Percentiles rank a stretch among this genome's conserved stretches.
These are phyloP conservation scores for Aspergillus candidus DNA, from an alignment of 2,329 filamentous ascomycete genomes.

Conservation along the genomic window DNA sequence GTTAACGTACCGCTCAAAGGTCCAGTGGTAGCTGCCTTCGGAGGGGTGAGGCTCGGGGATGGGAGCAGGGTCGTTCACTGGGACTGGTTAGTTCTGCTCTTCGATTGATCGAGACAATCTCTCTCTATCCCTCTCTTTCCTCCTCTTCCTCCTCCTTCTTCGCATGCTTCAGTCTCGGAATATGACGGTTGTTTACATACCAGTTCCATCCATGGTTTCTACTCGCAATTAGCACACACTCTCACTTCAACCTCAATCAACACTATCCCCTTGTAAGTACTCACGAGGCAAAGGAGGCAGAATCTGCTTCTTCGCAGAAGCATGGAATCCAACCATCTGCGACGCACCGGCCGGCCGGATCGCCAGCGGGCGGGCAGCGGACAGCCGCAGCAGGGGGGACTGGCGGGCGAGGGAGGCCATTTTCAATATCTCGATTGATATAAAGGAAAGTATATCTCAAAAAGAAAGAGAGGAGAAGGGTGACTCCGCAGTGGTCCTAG, in stretches of 20 bases:
- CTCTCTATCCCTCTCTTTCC: neutral
- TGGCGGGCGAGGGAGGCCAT: conserved; percentile 40
- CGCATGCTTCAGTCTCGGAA: neutral
- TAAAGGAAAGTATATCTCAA: neutral
- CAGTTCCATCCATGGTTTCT: conserved; percentile 70
- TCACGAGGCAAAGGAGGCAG: conserved; percentile 81
- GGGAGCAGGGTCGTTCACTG: conserved; percentile 80
- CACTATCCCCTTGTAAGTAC: conserved; percentile 29
- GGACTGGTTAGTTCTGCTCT: neutral
- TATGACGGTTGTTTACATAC: conserved; percentile 45
- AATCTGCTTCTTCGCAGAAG: conserved; percentile 66
- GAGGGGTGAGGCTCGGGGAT: conserved; percentile 65
- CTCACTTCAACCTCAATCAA: neutral
- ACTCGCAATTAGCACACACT: conserved; percentile 38
- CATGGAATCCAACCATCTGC: conserved; percentile 78
- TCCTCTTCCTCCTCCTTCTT: no score
- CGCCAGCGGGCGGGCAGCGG: conserved; percentile 23
- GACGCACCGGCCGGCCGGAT: conserved; percentile 24
- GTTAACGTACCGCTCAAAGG: conserved; percentile 65
- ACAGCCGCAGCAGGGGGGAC: conserved; percentile 32
- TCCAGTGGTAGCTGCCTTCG: conserved; percentile 98
- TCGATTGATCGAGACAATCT: conserved; percentile 11
- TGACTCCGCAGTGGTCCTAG: conserved; percentile 8
- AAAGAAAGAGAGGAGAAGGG: conserved; percentile 5
- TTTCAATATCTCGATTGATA: conserved; percentile 17